Conservation (phyloP, 179 eudicot genomes). For the Patellifolia procumbens region DNA sequence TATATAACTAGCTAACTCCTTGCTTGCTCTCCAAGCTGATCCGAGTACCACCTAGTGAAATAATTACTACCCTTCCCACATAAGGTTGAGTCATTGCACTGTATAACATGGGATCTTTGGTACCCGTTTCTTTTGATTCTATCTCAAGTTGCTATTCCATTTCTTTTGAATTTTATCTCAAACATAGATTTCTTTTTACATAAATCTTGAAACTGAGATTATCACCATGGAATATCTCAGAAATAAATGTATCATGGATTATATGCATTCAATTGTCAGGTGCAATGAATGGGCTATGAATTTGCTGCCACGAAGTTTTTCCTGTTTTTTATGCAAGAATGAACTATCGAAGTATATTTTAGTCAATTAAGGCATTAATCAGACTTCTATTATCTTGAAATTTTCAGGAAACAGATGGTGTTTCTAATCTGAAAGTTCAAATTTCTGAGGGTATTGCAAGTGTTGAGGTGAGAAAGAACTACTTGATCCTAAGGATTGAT, state of each 20-base stretch:
- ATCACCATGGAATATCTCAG: neutral
- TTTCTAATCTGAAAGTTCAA: slow-evolving; percentile 60
- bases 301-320: neutral
- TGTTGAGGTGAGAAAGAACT: slow-evolving; percentile 64
- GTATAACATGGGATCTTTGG: neutral
- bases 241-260: neutral
- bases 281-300: neutral
- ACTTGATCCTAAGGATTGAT: neutral
- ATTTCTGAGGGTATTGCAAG: slow-evolving; percentile 82
- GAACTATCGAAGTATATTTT: neutral
- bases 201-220: neutral
- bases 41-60: no score
- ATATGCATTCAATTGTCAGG: neutral
- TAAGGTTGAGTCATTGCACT: no score
- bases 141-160: no score
- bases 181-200: neutral
- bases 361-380: neutral
- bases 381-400: neutral
- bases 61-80: no score
- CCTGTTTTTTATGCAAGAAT: neutral
- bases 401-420: slow-evolving; percentile 73
- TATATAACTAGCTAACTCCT: no score
- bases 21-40: no score
- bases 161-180: no score
- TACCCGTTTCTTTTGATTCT: neutral